These are phyloP conservation scores for Acmispon strigosus DNA, from an alignment of 306 rosid species.

Conservation along the genomic window DNA sequence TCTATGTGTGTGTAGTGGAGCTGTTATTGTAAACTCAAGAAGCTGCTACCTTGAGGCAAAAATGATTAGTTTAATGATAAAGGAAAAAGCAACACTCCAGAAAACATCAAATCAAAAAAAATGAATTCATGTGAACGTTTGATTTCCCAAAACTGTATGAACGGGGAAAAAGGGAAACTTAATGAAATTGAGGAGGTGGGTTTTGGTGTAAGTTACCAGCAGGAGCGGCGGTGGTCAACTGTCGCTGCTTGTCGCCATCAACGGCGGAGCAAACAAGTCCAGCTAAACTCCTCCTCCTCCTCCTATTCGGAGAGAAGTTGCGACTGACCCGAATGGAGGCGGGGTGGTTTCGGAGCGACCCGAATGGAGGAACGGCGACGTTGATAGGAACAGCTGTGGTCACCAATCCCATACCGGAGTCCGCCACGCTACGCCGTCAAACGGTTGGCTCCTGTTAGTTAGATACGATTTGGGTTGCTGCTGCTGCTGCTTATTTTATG, in stretches of 20 bases:
- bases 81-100: neutral
- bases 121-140: neutral
- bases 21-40: neutral
- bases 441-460: constrained; percentile 28
- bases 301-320: constrained; percentile 4
- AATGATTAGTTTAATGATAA: neutral
- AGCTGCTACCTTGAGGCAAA: neutral
- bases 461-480: constrained; percentile 10
- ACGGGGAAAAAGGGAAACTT: neutral
- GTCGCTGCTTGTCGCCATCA: constrained; percentile 61
- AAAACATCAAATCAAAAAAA: neutral
- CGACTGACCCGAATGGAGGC: constrained; percentile 26
- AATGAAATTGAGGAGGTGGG: neutral
- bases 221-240: constrained; percentile 8
- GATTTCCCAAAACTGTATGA: neutral
- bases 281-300: constrained; percentile 3
- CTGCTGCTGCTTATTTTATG: neutral
- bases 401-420: constrained; percentile 62
- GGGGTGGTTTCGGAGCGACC: constrained; percentile 28
- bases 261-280: constrained; percentile 56
- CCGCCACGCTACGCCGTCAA: neutral
- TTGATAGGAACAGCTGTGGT: constrained; percentile 39
- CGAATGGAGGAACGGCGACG: constrained; percentile 31
- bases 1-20: neutral
- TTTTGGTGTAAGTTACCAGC: constrained; percentile 19